Evolutionary conservation across 768 basidiomycete genomes (phyloP).

Genomic region (Rhodosporidiobolus sp.): DNA sequence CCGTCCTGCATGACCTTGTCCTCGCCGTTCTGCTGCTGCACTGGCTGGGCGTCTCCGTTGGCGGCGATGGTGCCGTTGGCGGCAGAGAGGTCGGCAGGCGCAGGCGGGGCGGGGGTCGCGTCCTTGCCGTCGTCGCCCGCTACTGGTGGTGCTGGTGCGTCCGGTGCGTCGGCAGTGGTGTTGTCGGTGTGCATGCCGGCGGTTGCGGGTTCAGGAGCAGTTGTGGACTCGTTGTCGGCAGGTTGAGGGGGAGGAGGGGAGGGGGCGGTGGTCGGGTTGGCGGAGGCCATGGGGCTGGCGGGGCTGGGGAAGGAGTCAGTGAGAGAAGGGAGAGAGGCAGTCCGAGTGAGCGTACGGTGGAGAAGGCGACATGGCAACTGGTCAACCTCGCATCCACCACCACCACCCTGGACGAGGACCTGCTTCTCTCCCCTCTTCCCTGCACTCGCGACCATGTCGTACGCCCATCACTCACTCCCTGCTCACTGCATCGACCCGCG

Average conservation of each 20-base stretch:
- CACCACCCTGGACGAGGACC: background rate
- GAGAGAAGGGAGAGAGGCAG: no score
- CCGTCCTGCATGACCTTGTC: background rate
- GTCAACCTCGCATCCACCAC: background rate
- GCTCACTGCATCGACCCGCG: background rate
- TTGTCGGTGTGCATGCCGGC: background rate
- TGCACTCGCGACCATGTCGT: background rate
- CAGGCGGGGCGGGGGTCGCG: background rate
- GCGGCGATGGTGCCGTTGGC: background rate
- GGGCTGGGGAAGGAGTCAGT: background rate
- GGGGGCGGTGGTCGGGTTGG: background rate
- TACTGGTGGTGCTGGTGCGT: background rate
- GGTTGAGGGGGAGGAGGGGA: background rate
- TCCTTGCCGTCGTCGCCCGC: background rate
- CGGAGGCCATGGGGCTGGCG: background rate
- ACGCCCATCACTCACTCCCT: no score
- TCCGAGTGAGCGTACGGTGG: no score
- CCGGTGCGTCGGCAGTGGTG: background rate
- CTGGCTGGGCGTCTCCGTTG: no score
- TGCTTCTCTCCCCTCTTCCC: background rate
- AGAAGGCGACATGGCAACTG: no score
- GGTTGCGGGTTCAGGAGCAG: background rate
- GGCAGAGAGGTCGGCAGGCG: background rate
- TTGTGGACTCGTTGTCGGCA: background rate
- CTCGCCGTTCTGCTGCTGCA: background rate